A percentile compares a stretch with the other conserved stretches of the same genome.
phyloP scores from a whole-genome alignment of 306 rosid species.

The Abrus pulchellus region DNA sequence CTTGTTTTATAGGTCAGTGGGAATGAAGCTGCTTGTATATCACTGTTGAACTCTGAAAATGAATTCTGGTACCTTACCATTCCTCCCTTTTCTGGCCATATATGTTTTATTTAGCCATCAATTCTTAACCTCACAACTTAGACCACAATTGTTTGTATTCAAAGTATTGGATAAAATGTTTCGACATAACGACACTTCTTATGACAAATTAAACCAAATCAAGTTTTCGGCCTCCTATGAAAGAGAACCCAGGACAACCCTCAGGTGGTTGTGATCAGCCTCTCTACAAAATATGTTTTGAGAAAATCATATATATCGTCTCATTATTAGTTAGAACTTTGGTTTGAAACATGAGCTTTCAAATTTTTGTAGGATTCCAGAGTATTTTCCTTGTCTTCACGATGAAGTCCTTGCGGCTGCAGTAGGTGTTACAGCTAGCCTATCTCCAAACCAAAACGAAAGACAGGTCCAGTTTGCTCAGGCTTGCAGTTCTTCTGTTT shows the following conservation, averaged over 20 bases:
- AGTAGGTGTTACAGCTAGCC: slow-evolving; percentile 57
- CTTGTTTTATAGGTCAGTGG: slow-evolving; percentile 74
- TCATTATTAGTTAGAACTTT: slow-evolving; percentile 27
- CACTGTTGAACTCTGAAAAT: slow-evolving; percentile 68
- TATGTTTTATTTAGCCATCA: slow-evolving; percentile 40
- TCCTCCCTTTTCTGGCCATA: slow-evolving; percentile 38
- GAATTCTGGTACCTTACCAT: slow-evolving; percentile 69
- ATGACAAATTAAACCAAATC: slow-evolving; percentile 22
- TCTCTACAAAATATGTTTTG: slow-evolving; percentile 5
- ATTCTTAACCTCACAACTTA: slow-evolving; percentile 15
- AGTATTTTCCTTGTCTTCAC: slow-evolving; percentile 75
- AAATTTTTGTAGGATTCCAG: slow-evolving; percentile 68
- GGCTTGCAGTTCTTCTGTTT: slow-evolving; percentile 44
- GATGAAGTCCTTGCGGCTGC: slow-evolving; percentile 82
- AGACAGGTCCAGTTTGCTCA: slow-evolving; percentile 64
- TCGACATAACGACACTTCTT: slow-evolving; percentile 14
- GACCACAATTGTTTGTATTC: slow-evolving; percentile 20
- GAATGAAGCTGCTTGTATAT: slow-evolving; percentile 72
- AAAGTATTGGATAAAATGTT: slow-evolving; percentile 17
- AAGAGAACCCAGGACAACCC: slow-evolving; percentile 33
- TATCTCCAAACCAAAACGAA: slow-evolving; percentile 59
- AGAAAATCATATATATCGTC: slow-evolving; percentile 22
- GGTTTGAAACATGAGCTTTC: slow-evolving; percentile 7
- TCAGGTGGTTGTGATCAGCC: slow-evolving; percentile 33
- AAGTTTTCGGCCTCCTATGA: slow-evolving; percentile 20